Percentiles rank a stretch among this genome's conserved stretches.
These are phyloP conservation scores for Mariannaea sp. DNA, from an alignment of 2,329 filamentous ascomycete species.

Conservation along the genomic window DNA sequence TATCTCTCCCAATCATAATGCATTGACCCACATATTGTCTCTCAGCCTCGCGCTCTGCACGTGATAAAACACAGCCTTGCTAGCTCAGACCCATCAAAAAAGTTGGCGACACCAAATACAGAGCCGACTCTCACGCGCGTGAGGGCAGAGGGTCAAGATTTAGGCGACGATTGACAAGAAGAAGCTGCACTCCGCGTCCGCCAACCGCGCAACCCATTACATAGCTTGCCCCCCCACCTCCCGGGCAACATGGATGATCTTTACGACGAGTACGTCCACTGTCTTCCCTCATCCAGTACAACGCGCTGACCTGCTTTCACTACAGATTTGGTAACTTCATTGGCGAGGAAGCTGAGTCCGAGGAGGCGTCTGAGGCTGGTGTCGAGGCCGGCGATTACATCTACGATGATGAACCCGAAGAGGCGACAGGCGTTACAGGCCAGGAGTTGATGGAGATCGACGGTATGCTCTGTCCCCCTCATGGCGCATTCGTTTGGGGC, in stretches of 20 bases:
- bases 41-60: conserved; percentile 28
- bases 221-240: conserved; percentile 20
- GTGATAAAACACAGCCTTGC: conserved; percentile 31
- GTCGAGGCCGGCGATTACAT: conserved; percentile 76
- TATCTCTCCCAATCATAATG: conserved; percentile 9
- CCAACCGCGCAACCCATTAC: conserved; percentile 23
- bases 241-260: conserved; percentile 79
- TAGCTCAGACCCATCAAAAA: conserved; percentile 31
- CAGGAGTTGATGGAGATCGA: conserved; percentile 95
- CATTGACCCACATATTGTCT: too few relatives aligned
- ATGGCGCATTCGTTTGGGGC: background rate
- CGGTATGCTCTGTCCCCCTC: conserved; percentile 59
- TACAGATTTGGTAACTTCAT: conserved; percentile 96
- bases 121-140: conserved; percentile 29
- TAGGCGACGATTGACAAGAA: conserved; percentile 29
- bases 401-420: conserved; percentile 77
- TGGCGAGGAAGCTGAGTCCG: conserved; percentile 84
- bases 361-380: conserved; percentile 81
- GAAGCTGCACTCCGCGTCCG: conserved; percentile 27
- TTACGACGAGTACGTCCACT: conserved; percentile 77
- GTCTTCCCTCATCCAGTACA: conserved; percentile 3
- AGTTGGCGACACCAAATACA: conserved; percentile 31
- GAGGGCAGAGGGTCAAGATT: conserved; percentile 26
- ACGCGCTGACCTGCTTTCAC: conserved; percentile 28
- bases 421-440: conserved; percentile 66